Evolutionary conservation across 257 asterid genomes (phyloP), one percentile per base, ranked within the genome.

Genomic region (Haberlea rhodopensis): DNA sequence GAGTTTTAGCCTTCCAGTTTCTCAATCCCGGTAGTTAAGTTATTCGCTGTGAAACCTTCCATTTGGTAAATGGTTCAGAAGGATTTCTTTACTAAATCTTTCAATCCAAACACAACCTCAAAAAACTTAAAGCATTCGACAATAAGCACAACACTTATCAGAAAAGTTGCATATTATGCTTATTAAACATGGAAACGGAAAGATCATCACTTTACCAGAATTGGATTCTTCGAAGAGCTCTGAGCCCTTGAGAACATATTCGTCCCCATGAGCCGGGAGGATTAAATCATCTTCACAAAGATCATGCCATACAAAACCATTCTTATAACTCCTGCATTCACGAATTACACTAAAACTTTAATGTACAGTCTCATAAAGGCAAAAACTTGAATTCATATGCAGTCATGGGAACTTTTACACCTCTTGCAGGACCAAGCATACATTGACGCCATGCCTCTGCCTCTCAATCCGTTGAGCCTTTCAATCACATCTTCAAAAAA

Each of bases 391-490:
- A 28, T 55, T 62, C 67, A 73, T 60, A n/a, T 25, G 53, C 13
- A 61, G 28, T 4, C 5, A 37, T 6, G 19, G 9, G 13, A 51
- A 60, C 21, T 60, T 57, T 29, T 69, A 69, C 81, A 94, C 99
- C 99, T 90, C 83, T 94, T 94, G 87, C 95, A 90, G 75, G 99
- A 90, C 99, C 99, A 94, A 19, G 99, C 87, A 58, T 90, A 94
- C 82, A 79, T 75, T 0, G 95, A 83, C 79, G 97, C 90, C 89
- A 94, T 84, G 69, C 97, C 91, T 76, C 92, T 79, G 68, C 99
- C 99, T 70, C 99, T 80, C 82, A 94, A 74, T 25, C 60, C 83
- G 62, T 81, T 87, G 25, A 90, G 94, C 84, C 92, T 88, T 63
- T 84, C 87, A 61, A 86, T 82, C 69, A 94, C 97, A 83, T 94